These are phyloP conservation scores for Fusarium armeniacum DNA, from an alignment of 2,329 filamentous ascomycete species.

Conservation along the genomic window DNA sequence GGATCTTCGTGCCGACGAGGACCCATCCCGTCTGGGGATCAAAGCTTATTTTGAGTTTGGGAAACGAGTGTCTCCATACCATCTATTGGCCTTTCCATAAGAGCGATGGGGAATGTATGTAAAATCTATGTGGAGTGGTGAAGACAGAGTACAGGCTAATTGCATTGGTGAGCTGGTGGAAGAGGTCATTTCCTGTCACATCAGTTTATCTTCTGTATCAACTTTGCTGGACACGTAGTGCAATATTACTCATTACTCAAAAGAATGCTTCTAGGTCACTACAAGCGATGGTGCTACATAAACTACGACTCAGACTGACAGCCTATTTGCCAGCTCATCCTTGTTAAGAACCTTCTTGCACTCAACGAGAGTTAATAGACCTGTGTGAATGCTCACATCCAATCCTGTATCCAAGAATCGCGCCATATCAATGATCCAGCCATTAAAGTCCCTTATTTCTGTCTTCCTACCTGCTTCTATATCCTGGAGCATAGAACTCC, in stretches of 20 bases:
- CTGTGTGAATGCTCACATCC: constrained; percentile 1
- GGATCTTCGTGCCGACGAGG: neutral
- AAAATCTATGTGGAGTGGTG: no score
- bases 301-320: neutral
- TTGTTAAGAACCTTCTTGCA: neutral
- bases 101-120: no score
- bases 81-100: no score
- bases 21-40: no score
- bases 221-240: fast-evolving
- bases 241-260: neutral
- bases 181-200: neutral
- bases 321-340: neutral
- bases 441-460: constrained; percentile 13
- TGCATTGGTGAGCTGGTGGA: no score
- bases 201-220: neutral
- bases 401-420: constrained; percentile 2
- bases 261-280: fast-evolving
- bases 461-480: neutral
- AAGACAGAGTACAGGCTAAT: no score
- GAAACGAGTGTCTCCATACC: neutral
- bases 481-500: constrained; percentile 20
- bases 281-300: neutral
- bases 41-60: neutral
- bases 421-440: constrained; percentile 16
- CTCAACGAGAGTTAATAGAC: neutral